phyloP scores from a whole-genome alignment of 2,329 filamentous ascomycete species.

The Diaporthe sp. region DNA sequence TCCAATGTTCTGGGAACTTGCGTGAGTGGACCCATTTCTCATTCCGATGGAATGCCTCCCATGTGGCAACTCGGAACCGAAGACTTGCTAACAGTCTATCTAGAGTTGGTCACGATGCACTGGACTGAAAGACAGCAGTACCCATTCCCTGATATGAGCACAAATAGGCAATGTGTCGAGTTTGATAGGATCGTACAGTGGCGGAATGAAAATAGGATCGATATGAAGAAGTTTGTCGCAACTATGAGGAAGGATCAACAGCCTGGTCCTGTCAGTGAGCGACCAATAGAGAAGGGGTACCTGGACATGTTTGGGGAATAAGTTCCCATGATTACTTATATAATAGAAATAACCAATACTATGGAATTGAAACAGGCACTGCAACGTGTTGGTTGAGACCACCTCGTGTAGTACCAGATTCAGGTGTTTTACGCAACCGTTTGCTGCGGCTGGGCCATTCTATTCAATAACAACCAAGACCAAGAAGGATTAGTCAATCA shows the following conservation, averaged over 20 bases:
- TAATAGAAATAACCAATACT: neutral
- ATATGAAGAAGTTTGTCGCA: constrained; percentile 41
- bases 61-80: no score
- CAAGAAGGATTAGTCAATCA: no score
- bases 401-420: no score
- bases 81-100: neutral
- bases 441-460: no score
- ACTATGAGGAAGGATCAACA: constrained; percentile 40
- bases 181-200: constrained; percentile 46
- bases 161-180: constrained; percentile 51
- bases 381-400: no score
- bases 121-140: constrained; percentile 48
- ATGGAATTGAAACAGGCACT: no score
- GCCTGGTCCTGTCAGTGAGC: neutral
- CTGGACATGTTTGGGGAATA: constrained; percentile 9
- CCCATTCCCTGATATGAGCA: constrained; percentile 50
- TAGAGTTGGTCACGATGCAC: constrained; percentile 50
- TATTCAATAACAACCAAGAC: no score
- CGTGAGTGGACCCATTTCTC: neutral
- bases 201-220: constrained; percentile 41
- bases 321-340: no score
- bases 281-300: constrained; percentile 12
- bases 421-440: no score
- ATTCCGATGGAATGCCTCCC: no score
- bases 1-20: constrained; percentile 51